Base-by-base conservation (phyloP, 1,284 basidiomycete genomes). In the Ustilago shanxiensis region DNA sequence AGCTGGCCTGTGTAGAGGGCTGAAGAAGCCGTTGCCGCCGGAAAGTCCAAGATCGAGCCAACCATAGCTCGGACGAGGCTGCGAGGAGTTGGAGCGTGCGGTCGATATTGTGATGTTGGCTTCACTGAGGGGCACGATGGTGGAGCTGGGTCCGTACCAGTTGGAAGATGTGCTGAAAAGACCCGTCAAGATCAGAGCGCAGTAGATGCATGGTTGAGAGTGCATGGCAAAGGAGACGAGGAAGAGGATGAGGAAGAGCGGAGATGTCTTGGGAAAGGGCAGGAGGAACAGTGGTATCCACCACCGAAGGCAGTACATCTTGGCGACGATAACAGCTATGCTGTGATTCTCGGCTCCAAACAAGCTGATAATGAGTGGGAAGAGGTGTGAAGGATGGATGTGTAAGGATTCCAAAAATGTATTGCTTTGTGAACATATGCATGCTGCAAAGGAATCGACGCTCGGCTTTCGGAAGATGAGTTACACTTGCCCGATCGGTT, bases 241-340 rank as follows among this genome's bases (percentile, higher is more conserved):
- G 57, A 83, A 83, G 28, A 83, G 72, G 39, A 82, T 44, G 31
- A 83, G 60, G 53, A 83, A 80, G 51, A 72, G 53, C 0, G 82
- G 82, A 37, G 80, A 74, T 1, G 80, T 69, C 49, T 76, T 75
- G n/a, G 82, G 82, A 33, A 82, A 78, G 20, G 80, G 80, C 45
- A 83, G 62, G 9, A 83, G 60, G 54, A 83, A 83, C 18, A 83
- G 66, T 4, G 80, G 80, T 18, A 83, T 77, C 82, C 82, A 83
- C 82, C 80, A 83, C 41, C 82, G 80, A 11, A 82, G 58, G 59
- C 80, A 82, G 61, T 80, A 82, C 80, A 82, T 82, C 16, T 53
- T 61, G 50, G 7, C 16, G 20, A 8, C n/a, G 39, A 7, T 28
- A 11, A 18, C n/a, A 28, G 29, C 3, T 11, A 14, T 3, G 53